phyloP scores from a whole-genome alignment of 305 asterid species.

The Rubia peregrina region DNA sequence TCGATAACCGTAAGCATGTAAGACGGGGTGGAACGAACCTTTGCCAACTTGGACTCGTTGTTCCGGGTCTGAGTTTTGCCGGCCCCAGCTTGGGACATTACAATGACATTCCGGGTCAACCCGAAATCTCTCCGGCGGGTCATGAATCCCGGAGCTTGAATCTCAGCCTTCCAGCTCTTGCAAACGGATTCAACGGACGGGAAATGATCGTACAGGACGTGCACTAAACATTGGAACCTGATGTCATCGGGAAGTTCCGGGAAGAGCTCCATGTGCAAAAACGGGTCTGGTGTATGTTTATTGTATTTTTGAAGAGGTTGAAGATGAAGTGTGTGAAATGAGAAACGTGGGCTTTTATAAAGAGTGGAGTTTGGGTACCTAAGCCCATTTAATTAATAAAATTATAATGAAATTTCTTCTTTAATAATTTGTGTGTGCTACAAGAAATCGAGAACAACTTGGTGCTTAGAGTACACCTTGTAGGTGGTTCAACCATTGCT shows the following conservation, averaged over 20 bases:
- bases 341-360: background rate
- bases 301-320: background rate
- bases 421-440: no score
- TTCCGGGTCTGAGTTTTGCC: slow-evolving; percentile 23
- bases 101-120: slow-evolving; percentile 31
- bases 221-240: slow-evolving; percentile 50
- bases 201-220: slow-evolving; percentile 37
- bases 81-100: slow-evolving; percentile 44
- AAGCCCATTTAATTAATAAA: no score
- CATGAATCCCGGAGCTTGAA: slow-evolving; percentile 55
- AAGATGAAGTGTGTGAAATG: background rate
- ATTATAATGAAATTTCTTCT: no score
- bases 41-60: slow-evolving; percentile 12
- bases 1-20: slow-evolving; percentile 52
- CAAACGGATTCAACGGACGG: slow-evolving; percentile 50
- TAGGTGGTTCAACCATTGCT: no score
- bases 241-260: slow-evolving; percentile 58
- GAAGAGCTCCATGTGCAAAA: slow-evolving; percentile 35
- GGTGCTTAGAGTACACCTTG: no score
- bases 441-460: no score
- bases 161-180: slow-evolving; percentile 41
- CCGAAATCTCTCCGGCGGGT: slow-evolving; percentile 40
- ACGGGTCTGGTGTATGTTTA: background rate
- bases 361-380: background rate
- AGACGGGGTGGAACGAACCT: slow-evolving; percentile 29